Evolutionary conservation across 192 early-diverging fungal genomes (phyloP), one percentile per base, ranked within the genome.

Genomic region (Cladochytrium replicatum): DNA sequence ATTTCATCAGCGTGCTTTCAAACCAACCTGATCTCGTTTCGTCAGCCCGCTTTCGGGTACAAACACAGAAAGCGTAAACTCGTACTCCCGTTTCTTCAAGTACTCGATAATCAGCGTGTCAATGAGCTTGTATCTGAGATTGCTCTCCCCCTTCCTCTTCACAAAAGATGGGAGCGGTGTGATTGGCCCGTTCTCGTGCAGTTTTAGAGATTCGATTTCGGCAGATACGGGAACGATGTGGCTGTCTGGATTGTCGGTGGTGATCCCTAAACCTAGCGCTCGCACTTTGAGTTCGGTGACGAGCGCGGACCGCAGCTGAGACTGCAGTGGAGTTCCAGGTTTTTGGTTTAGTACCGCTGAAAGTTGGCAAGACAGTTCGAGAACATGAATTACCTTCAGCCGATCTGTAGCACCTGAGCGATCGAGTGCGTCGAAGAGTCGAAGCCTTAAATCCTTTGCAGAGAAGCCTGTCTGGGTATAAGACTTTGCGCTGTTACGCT

Each of bases 51-150:
- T 48, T 41, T 77, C 74, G 1, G 74, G 71, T 34, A 77, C 23
- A 53, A 77, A 77, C 24, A 77, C 74, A 43, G 58, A 54, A n/a
- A 77, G 44, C 9, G 74, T 68, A 47, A 71, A 77, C 19, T 77
- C 74, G 17, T 50, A 51, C 26, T 57, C 64, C 19, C 60, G 47
- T 0, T 24, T 15, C 31, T 49, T 40, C 23, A 77, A 48, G 51
- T 77, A 75, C 42, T 61, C 64, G 4, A 64, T 42, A 5, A 77
- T 49, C n/a, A 77, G 48, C 40, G 54, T 65, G 40, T 77, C 71
- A 2, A 77, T 43, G 1, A 64, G 50, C 38, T 62, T 69, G 3
- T 48, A n/a, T n/a, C n/a, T n/a, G n/a, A n/a, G n/a, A n/a, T n/a
- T n/a, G 13, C 24, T 19, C 17, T 61, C n/a, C 29, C 63, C 19